Evolutionary conservation across 371 early-diverging fungal genomes (phyloP).

Genomic region (Dinochytrium kinnereticum): DNA sequence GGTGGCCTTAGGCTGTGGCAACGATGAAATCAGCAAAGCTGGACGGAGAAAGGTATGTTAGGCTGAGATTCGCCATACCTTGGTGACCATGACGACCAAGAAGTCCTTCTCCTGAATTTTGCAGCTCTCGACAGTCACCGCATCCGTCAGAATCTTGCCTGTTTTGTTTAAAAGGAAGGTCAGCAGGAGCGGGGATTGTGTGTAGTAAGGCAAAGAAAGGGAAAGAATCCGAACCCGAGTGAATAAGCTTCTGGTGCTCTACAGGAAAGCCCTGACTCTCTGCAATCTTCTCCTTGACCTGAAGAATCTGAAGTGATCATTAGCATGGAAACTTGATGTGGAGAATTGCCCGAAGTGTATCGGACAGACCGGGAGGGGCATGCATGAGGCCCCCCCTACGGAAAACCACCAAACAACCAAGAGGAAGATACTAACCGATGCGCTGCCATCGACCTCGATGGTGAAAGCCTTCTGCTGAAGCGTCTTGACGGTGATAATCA

Average conservation of each 20-base stretch:
- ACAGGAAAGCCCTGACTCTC: constrained; percentile 71
- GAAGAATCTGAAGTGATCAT: constrained; percentile 44
- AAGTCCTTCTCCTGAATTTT: constrained; percentile 90
- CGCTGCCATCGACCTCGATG: constrained; percentile 78
- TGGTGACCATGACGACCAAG: constrained; percentile 92
- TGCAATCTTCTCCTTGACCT: constrained; percentile 81
- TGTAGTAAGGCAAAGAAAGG: not conserved
- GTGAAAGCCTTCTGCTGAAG: constrained; percentile 74
- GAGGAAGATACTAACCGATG: constrained; percentile 58
- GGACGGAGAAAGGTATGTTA: too few species aligned
- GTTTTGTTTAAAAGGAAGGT: constrained; percentile 3
- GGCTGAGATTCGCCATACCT: too few species aligned
- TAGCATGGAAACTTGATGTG: too few species aligned
- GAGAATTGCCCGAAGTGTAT: too few species aligned
- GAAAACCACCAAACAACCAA: not conserved
- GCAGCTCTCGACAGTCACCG: constrained; percentile 70
- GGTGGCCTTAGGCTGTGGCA: constrained; percentile 63
- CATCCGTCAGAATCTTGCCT: constrained; percentile 87
- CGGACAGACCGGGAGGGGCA: too few species aligned
- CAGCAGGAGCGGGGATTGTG: not conserved
- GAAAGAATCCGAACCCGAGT: constrained; percentile 62
- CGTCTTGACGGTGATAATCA: constrained; percentile 90
- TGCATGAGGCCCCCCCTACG: not conserved
- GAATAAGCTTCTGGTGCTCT: constrained; percentile 84
- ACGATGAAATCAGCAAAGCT: not conserved